Evolutionary conservation across 2,329 filamentous ascomycete genomes (phyloP), one percentile per base, ranked within the genome.

Genomic region (Calonectria crousiana): DNA sequence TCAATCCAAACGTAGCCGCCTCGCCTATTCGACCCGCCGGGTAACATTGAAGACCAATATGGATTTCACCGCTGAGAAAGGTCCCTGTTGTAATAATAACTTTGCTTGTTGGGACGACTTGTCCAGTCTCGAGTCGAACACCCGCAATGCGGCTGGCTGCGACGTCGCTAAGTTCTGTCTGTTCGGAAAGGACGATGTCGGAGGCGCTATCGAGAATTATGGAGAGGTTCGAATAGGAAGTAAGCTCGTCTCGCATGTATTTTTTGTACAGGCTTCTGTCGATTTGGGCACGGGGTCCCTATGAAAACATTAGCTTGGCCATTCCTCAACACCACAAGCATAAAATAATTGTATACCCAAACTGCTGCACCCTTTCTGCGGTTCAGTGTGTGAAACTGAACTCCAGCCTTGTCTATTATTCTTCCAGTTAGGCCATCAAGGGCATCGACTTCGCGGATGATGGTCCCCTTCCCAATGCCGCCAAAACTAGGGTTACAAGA

Each of bases 401-500:
- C 91, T 8, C 95, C 97, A 4, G 97, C 94, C 83, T 97, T 96
- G 86, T 99, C 97, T 73, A 98, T 95, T 28, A 98, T 93, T 44
- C 95, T 91, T 0, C 95, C 96, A 0, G 95, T 93, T 26, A 99
- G 88, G 0, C 97, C 97, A 82, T 98, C 97, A 74, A 99, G 89
- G 0, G 97, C 97, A 86, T 99, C 97, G 38, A 99, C 93, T 85
- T 99, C 97, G 52, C 96, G 93, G 66, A 99, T 88, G 88, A 99
- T 98, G 13, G 95, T 98, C 20, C 97, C 97, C 84, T 99, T 99
- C 56, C 97, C 97, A 79, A 99, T 98, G n/a, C 97, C 97, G 49
- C 97, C 97, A 82, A 99, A 98, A 77, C 95, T 98, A 2, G 96
- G 96, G 83, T 98, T 98, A 87, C 96, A 98, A 44, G 96, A 98